Conservation (phyloP, 2,329 filamentous ascomycete species). For the Microdochium paspali region DNA sequence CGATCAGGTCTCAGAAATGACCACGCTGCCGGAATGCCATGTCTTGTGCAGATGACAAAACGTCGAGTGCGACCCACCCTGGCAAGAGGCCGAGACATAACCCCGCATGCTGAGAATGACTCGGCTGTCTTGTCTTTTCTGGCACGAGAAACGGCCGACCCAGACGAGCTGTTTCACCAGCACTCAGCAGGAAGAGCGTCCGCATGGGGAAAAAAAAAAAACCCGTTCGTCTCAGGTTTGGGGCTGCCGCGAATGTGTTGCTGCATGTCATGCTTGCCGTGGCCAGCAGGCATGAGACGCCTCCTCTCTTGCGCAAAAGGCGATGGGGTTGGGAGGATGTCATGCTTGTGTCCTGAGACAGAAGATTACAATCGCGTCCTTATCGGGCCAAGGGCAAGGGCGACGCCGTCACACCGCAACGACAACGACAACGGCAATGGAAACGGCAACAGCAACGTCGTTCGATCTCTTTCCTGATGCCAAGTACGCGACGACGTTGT, state of each 20-base stretch:
- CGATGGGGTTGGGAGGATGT: background rate
- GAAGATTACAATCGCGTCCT: too few species aligned
- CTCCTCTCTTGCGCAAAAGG: background rate
- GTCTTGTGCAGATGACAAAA: background rate
- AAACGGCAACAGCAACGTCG: background rate
- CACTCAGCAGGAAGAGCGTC: background rate
- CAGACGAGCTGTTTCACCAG: background rate
- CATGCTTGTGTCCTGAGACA: too few species aligned
- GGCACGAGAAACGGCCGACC: too few species aligned
- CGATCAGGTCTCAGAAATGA: background rate
- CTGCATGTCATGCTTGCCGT: background rate
- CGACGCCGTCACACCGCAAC: too few species aligned
- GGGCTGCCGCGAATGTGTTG: background rate
- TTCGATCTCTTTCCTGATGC: background rate
- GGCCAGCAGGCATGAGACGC: background rate
- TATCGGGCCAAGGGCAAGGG: too few species aligned
- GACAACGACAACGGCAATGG: background rate
- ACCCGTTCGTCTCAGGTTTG: background rate
- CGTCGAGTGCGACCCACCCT: background rate
- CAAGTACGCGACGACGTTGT: background rate
- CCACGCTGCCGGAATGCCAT: background rate
- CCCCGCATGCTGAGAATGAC: background rate
- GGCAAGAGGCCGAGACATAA: background rate
- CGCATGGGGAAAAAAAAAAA: background rate
- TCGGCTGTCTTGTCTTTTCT: background rate